phyloP scores from a whole-genome alignment of 805 yeast species.

The Limtongia smithiae region DNA sequence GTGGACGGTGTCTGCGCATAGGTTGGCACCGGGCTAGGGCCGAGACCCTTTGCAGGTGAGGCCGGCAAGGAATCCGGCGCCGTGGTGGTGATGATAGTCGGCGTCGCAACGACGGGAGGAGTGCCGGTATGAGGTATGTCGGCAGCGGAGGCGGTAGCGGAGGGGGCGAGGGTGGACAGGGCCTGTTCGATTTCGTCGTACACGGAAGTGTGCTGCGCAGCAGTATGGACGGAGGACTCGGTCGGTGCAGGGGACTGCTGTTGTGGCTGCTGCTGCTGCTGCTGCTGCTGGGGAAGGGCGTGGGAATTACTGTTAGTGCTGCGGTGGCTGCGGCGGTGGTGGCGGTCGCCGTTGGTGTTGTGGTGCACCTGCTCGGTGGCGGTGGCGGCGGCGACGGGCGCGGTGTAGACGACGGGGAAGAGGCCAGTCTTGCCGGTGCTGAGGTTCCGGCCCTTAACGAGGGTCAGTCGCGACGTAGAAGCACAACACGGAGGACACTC shows the following conservation, averaged over 20 bases:
- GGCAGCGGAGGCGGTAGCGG: conserved; percentile 29
- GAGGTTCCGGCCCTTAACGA: conserved; percentile 60
- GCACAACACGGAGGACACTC: conserved; percentile 7
- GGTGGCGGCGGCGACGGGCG: conserved; percentile 30
- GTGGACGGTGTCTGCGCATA: too few relatives aligned
- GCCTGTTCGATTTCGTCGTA: conserved; percentile 43
- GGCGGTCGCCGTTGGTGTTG: not conserved
- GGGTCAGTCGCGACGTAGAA: conserved; percentile 1
- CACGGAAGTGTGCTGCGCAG: conserved; percentile 24
- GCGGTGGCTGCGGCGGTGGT: conserved; percentile 1
- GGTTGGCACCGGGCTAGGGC: too few relatives aligned
- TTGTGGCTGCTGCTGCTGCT: not conserved
- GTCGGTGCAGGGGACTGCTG: too few relatives aligned
- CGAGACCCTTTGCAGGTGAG: not conserved
- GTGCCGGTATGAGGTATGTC: conserved; percentile 1
- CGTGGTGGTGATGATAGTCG: conserved; percentile 3
- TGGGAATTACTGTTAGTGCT: not conserved
- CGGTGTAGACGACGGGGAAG: conserved; percentile 87
- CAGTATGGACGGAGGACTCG: conserved; percentile 5
- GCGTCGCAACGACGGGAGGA: too few relatives aligned
- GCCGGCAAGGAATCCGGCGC: conserved; percentile 21
- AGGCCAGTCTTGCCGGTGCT: conserved; percentile 73
- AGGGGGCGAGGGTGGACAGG: conserved; percentile 32
- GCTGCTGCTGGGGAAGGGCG: not conserved
- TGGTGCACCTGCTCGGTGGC: not conserved